Base-by-base conservation (phyloP, 371 early-diverging fungal genomes). In the Mucor lusitanicus region DNA sequence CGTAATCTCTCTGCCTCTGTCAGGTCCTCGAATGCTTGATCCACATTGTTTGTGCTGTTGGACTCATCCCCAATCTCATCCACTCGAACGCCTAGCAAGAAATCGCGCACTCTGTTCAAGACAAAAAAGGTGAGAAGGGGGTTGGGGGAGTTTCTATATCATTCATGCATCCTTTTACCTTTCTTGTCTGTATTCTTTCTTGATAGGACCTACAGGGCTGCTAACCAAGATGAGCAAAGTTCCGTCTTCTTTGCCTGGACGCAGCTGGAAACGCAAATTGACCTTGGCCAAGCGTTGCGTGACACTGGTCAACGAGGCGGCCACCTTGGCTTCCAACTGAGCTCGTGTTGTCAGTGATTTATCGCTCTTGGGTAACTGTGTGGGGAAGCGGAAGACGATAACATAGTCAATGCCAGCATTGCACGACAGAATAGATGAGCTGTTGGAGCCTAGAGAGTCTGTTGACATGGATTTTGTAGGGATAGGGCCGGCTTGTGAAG, bases 1-100 rank as follows among this genome's bases (percentile, higher is more conserved):
- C 94, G 84, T 46, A 92, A 84, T 28, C 95, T 86, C 69, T 93
- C 92, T 7, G 92, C 87, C n/a, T 88, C 85, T 4, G 87, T 74
- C 27, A 90, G 54, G 12, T 74, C 72, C 61, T 65, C 17, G 59
- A 73, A 67, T 60, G 56, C 75, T 32, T 57, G 66, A 68, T 73
- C 67, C 15, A 63, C 21, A 15, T 37, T 50, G 21, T 39, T 42
- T 13, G 54, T 54, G 17, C 37, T 57, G 6, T 79, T 79, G 21
- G 73, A 67, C 27, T 72, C 73, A 32, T 74, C 70, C 17, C 63
- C 76, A 48, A 72, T 61, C 30, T 68, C 83, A 39, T 75, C 75
- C 9, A 81, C 77, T 28, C 81, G 80, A 54, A 89, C 86, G 30
- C 92, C 92, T 19, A 82, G 72, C 32, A 91, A 63, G 78, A 90